Evolutionary conservation across 129 eudicot genomes (phyloP).

Genomic region (Escallonia rubra): DNA sequence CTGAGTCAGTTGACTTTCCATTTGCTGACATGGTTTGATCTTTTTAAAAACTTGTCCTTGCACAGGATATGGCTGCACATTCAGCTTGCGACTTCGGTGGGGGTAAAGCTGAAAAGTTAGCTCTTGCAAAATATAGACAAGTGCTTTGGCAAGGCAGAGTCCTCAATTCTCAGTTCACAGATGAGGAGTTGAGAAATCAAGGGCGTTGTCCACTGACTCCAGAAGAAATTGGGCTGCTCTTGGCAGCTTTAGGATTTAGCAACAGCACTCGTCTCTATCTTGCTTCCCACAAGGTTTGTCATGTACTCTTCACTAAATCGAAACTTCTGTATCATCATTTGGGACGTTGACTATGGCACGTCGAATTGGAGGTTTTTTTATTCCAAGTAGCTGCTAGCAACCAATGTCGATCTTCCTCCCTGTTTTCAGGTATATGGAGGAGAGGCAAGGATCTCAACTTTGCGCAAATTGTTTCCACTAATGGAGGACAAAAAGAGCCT

Average conservation of each 20-base stretch:
- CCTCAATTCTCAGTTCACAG: constrained; percentile 70
- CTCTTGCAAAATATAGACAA: constrained; percentile 94
- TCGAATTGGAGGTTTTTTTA: no score
- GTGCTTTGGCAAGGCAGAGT: constrained; percentile 98
- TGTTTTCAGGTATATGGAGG: constrained; percentile 85
- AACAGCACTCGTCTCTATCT: constrained; percentile 79
- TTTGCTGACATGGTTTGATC: neutral
- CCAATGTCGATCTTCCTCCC: neutral
- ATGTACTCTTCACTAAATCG: neutral
- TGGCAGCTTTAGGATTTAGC: constrained; percentile 84
- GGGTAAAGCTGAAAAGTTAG: constrained; percentile 91
- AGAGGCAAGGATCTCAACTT: constrained; percentile 79
- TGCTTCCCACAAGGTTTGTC: constrained; percentile 90
- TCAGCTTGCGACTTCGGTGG: constrained; percentile 99
- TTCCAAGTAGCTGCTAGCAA: no score
- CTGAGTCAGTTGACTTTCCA: neutral
- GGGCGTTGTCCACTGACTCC: constrained; percentile 98
- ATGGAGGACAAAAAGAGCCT: constrained; percentile 90
- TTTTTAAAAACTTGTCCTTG: constrained; percentile 6
- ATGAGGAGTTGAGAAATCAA: constrained; percentile 76
- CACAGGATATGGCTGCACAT: constrained; percentile 98
- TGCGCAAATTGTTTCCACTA: constrained; percentile 67
- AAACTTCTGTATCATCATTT: no score
- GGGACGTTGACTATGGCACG: no score
- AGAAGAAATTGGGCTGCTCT: constrained; percentile 80